Evolutionary conservation across 352 stramenopile genomes (phyloP).

Genomic region (Phytophthora cactorum): DNA sequence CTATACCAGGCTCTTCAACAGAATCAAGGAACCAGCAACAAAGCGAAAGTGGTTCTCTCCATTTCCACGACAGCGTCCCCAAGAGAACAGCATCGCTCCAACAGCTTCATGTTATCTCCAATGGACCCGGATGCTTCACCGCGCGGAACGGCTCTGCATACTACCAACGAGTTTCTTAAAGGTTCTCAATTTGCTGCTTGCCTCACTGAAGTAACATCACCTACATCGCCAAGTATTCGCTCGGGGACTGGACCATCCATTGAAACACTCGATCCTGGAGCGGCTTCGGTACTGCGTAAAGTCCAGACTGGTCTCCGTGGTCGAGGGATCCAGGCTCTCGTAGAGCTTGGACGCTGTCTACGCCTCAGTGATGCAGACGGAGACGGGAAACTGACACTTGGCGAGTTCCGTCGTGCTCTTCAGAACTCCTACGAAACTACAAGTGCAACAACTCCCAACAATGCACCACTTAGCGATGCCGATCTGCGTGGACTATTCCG

Average conservation of each 20-base stretch:
- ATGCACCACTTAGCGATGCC: conserved; percentile 57
- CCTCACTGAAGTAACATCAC: conserved; percentile 52
- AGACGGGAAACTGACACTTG: conserved; percentile 66
- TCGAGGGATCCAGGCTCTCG: conserved; percentile 66
- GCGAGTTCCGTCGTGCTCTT: conserved; percentile 81
- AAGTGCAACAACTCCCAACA: conserved; percentile 21
- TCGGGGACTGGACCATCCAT: conserved; percentile 11
- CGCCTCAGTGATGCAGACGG: conserved; percentile 74
- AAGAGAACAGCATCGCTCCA: conserved; percentile 21
- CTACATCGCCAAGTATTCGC: conserved; percentile 21
- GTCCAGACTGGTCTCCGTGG: conserved; percentile 51
- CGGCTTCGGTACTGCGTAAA: conserved; percentile 61
- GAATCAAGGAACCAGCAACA: conserved; percentile 33
- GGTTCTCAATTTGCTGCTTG: conserved; percentile 70
- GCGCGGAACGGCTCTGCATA: conserved; percentile 37
- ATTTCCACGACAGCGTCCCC: conserved; percentile 39
- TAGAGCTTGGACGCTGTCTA: conserved; percentile 72
- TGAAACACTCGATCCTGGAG: conserved; percentile 55
- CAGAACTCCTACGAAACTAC: conserved; percentile 43
- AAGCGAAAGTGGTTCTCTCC: conserved; percentile 36
- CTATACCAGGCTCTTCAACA: conserved; percentile 63
- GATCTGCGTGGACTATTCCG: conserved; percentile 80
- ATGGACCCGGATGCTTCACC: conserved; percentile 42
- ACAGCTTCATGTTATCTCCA: conserved; percentile 8
- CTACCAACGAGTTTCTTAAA: conserved; percentile 75